Base-by-base conservation (phyloP, 176 grass and related monocot species). In the Poa annua region DNA sequence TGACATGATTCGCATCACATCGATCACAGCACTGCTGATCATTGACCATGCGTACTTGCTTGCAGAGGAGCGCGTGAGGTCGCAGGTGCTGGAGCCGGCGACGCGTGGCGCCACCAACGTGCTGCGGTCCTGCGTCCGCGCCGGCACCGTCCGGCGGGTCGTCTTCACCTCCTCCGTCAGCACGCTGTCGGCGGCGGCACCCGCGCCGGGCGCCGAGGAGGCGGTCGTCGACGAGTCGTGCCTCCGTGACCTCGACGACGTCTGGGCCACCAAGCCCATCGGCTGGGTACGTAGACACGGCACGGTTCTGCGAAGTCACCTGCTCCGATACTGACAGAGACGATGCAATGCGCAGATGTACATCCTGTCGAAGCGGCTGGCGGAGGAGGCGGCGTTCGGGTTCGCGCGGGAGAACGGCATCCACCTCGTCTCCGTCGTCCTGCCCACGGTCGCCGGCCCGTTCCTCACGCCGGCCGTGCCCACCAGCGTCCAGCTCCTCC, bases 141-240 rank as follows among this genome's bases (percentile, higher is more conserved):
- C 92, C 20, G 88, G 81, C 17, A 88, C 79, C 3, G 66, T 94
- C 8, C 93, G 82, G 1, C 77, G 86, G 6, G 90, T 97, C 78
- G 20, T 97, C 60, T 97, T 97, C 88, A 92, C 95, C 2, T 97
- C 95, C 61, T 94, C 95, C 66, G 83, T 97, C 78, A 97, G 95
- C 78, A 97, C 95, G 20, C 36, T 97, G 76, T 88, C 89, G 21
- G 85, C 78, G 1, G 88, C 86, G 74, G 61, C 61, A 53, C n/a
- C n/a, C n/a, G 50, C 61, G 3, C 76, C 45, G 72, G 88, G 86
- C 55, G 49, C 55, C 22, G 55, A 48, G 2, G 68, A 50, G 24
- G 13, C 34, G 17, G n/a, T 86, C 16, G 75, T 97, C 15, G 92
- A 97, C 63, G 95, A 97, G 84, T 91, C 95, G 3, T 97, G 86